Percentiles rank a stretch among this genome's conserved stretches.
Conservation (phyloP, 352 stramenopile species). For the Phytophthora boehmeriae region DNA sequence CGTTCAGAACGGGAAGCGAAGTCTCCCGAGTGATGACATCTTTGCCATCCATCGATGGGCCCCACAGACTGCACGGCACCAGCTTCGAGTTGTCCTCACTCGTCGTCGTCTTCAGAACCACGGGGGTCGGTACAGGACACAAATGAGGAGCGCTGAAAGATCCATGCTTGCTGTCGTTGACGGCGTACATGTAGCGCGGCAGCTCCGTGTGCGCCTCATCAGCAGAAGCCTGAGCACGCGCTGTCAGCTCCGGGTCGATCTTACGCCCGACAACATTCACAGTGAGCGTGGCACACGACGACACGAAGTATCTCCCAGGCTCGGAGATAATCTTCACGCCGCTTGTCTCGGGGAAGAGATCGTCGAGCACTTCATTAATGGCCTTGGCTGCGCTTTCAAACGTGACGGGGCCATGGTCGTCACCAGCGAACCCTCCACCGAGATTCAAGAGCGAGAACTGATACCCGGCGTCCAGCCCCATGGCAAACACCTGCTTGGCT, state of each 20-base stretch:
- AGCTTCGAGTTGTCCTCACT: conserved; percentile 16
- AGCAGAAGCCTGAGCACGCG: conserved; percentile 5
- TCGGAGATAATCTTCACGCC: conserved; percentile 88
- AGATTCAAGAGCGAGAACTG: conserved; percentile 85
- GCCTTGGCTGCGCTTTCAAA: conserved; percentile 46
- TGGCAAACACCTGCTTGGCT: conserved; percentile 65
- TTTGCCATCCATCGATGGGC: conserved; percentile 58
- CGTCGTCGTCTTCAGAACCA: conserved; percentile 21
- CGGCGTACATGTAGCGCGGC: conserved; percentile 60
- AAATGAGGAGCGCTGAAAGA: conserved; percentile 52
- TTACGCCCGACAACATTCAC: conserved; percentile 76
- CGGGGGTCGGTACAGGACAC: conserved; percentile 31
- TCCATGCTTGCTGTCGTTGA: conserved; percentile 54
- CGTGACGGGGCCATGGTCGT: conserved; percentile 48
- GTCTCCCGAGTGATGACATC: conserved; percentile 50
- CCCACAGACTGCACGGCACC: conserved; percentile 51
- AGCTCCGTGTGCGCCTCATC: conserved; percentile 22
- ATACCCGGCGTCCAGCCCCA: conserved; percentile 62
- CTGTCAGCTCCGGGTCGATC: conserved; percentile 35
- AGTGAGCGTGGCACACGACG: conserved; percentile 67
- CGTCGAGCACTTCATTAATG: conserved; percentile 47
- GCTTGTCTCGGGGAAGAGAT: conserved; percentile 47
- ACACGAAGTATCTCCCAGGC: conserved; percentile 89
- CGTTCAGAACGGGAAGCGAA: conserved; percentile 39
- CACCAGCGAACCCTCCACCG: conserved; percentile 84